These are phyloP conservation scores for Thecaphora thlaspeos DNA, from an alignment of 1,284 basidiomycete species.

Conservation along the genomic window DNA sequence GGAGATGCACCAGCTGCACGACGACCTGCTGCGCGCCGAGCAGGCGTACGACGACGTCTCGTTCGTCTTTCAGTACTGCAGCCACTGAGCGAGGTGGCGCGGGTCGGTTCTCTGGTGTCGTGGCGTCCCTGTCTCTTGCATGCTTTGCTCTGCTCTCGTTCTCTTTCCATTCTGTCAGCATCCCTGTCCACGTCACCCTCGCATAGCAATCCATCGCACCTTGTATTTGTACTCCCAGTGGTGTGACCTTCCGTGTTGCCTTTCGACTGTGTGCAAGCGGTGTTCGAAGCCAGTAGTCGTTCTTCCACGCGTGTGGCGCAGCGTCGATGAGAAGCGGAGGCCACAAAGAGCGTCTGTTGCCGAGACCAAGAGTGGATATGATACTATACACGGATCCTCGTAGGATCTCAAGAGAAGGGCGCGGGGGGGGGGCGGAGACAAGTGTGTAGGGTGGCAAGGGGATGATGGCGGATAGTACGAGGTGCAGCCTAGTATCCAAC, in stretches of 20 bases:
- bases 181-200: too few species aligned
- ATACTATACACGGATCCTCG: too few species aligned
- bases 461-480: neutral
- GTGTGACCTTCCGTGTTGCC: too few species aligned
- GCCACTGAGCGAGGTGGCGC: conserved; percentile 27
- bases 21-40: conserved; percentile 90
- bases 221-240: too few species aligned
- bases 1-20: conserved; percentile 87
- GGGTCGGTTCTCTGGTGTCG: neutral
- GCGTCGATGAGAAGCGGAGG: too few species aligned
- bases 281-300: too few species aligned
- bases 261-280: too few species aligned
- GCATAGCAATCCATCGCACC: too few species aligned
- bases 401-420: too few species aligned
- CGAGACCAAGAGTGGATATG: too few species aligned
- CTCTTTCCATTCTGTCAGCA: neutral
- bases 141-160: neutral
- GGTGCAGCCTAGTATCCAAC: conserved; percentile 22
- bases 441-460: neutral
- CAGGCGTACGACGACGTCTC: conserved; percentile 74
- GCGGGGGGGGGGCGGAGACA: conserved; percentile 1
- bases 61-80: conserved; percentile 60
- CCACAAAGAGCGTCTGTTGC: too few species aligned
- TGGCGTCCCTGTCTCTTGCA: neutral
- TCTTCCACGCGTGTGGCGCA: too few species aligned